phyloP scores from a whole-genome alignment of 352 stramenopile species.

The Peronospora destructor region DNA sequence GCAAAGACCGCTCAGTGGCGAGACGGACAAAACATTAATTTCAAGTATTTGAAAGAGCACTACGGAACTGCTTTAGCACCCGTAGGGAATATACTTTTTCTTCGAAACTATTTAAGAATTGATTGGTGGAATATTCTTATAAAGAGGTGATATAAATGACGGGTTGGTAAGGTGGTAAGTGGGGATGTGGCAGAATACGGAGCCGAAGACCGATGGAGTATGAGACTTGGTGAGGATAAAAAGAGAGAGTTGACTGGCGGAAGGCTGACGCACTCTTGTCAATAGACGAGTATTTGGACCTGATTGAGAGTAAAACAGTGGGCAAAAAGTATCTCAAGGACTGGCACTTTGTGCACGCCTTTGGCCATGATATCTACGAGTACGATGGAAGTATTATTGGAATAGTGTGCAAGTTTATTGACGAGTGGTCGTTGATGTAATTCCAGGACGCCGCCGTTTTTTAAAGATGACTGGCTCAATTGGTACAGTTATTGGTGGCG shows the following conservation, averaged over 20 bases:
- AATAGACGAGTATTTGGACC: conserved; percentile 56
- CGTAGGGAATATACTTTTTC: no score
- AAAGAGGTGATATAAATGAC: background rate
- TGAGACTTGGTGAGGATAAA: conserved; percentile 46
- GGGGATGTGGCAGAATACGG: conserved; percentile 56
- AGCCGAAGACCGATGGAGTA: conserved; percentile 42
- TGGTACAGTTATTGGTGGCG: conserved; percentile 37
- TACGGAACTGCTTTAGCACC: conserved; percentile 55
- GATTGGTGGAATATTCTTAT: no score
- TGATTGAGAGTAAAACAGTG: conserved; percentile 35
- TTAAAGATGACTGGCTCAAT: conserved; percentile 90
- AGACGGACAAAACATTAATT: conserved; percentile 32
- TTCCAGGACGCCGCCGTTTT: conserved; percentile 77
- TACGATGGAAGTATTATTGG: conserved; percentile 21
- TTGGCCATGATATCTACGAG: conserved; percentile 52
- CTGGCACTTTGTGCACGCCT: conserved; percentile 76
- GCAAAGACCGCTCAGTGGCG: conserved; percentile 24
- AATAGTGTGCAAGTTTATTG: background rate
- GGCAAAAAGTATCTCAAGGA: conserved; percentile 81
- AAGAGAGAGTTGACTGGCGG: background rate
- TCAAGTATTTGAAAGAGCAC: conserved; percentile 26
- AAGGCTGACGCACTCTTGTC: background rate
- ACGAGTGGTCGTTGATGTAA: conserved; percentile 9
- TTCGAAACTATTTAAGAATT: no score
- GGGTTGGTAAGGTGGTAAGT: conserved; percentile 43